phyloP scores from a whole-genome alignment of 768 basidiomycete species.

The Lentinula boryana region DNA sequence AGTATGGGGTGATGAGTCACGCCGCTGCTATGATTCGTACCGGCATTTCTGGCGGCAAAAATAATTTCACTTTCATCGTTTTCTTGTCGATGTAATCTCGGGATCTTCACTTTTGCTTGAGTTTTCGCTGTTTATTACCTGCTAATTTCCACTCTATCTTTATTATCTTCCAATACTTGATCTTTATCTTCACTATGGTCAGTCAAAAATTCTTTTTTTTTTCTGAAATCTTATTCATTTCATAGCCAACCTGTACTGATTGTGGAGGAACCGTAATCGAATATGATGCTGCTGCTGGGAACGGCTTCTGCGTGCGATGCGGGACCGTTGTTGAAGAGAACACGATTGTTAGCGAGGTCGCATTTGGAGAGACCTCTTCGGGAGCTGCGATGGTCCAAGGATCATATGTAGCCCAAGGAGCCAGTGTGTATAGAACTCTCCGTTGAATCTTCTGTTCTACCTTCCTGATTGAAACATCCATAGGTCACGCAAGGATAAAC shows the following conservation, averaged over 20 bases:
- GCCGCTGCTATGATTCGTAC: too few relatives aligned
- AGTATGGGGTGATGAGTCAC: neutral
- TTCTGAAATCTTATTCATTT: neutral
- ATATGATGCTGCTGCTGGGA: constrained; percentile 79
- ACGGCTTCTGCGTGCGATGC: constrained; percentile 80
- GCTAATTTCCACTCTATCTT: neutral
- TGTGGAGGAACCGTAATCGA: constrained; percentile 84
- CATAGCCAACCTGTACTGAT: constrained; percentile 60
- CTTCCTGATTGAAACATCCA: neutral
- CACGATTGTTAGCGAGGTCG: constrained; percentile 88
- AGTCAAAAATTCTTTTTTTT: neutral
- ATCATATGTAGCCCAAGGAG: constrained; percentile 83
- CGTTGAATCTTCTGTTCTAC: neutral
- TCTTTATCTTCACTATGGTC: neutral
- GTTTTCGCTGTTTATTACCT: neutral
- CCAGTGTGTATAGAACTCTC: constrained; percentile 58
- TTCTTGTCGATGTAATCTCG: neutral
- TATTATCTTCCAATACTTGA: neutral
- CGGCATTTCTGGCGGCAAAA: neutral
- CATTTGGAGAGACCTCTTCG: constrained; percentile 88
- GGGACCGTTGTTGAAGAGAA: constrained; percentile 92
- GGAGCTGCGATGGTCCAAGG: constrained; percentile 97
- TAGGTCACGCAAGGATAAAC: constrained; percentile 78
- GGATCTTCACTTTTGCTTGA: neutral
- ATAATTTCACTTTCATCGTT: neutral